Conservation (phyloP, 306 rosid species). For the Citrullus colocynthis region DNA sequence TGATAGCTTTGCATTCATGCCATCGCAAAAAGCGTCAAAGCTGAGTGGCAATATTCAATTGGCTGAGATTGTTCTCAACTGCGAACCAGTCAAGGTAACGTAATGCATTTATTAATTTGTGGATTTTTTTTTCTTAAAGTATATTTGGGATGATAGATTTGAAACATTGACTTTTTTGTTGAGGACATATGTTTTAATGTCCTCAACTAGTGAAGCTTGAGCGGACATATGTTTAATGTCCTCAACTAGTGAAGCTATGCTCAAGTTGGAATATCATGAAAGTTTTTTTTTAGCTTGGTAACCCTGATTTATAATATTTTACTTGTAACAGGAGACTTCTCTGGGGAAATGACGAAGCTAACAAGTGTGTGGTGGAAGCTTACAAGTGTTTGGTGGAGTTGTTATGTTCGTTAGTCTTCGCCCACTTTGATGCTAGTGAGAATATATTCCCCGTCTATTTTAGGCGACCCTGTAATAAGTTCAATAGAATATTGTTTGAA, state of each 20-base stretch:
- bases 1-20: conserved; percentile 75
- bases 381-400: neutral
- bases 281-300: neutral
- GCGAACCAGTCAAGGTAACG: conserved; percentile 23
- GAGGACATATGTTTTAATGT: no score
- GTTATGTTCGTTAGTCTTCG: neutral
- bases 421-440: neutral
- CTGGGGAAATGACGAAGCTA: neutral
- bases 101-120: conserved; percentile 8
- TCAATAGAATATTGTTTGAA: neutral
- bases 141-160: no score
- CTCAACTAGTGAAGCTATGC: neutral
- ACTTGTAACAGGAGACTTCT: neutral
- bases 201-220: no score
- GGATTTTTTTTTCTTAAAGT: no score
- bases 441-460: neutral
- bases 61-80: conserved; percentile 62
- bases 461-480: neutral
- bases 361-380: neutral
- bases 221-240: no score
- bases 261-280: neutral
- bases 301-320: neutral
- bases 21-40: conserved; percentile 45
- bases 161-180: no score
- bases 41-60: conserved; percentile 77